phyloP scores from a whole-genome alignment of 2,329 filamentous ascomycete species.

The Penicillium sp. region DNA sequence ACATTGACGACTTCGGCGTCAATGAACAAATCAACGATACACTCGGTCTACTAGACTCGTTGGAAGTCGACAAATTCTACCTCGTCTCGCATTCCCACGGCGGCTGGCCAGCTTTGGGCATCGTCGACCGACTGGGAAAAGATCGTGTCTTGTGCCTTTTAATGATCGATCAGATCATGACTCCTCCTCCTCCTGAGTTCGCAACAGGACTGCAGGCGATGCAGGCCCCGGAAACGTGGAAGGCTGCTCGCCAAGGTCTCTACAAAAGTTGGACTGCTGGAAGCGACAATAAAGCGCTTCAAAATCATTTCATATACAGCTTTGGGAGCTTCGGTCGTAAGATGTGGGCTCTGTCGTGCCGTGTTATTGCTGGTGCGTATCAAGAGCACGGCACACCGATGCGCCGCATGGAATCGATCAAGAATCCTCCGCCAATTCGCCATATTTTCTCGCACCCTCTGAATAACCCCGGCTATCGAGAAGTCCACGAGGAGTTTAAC shows the following conservation, averaged over 20 bases:
- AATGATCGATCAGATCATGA: constrained; percentile 17
- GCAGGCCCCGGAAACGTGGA: background rate
- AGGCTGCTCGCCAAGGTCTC: background rate
- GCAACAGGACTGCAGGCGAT: background rate
- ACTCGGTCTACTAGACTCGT: too few species aligned
- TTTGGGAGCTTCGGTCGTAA: background rate
- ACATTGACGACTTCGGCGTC: too few species aligned
- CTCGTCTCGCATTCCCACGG: background rate
- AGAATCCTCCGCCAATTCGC: background rate
- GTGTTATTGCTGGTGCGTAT: constrained; percentile 1
- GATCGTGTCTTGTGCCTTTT: constrained; percentile 10
- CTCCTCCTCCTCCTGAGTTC: constrained; percentile 3
- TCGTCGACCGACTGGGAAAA: constrained; percentile 7
- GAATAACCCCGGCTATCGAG: background rate
- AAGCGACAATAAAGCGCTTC: background rate
- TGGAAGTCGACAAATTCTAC: too few species aligned
- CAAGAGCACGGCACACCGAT: background rate
- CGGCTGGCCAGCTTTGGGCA: constrained; percentile 13
- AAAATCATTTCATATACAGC: background rate
- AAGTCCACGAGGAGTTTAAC: background rate
- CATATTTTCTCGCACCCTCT: constrained; percentile 1
- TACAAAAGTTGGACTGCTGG: background rate
- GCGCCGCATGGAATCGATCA: constrained; percentile 1
- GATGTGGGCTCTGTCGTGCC: constrained; percentile 3
- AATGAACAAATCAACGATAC: too few species aligned